Conservation (phyloP, 805 yeast species). For the Middelhovenomyces tepae region DNA sequence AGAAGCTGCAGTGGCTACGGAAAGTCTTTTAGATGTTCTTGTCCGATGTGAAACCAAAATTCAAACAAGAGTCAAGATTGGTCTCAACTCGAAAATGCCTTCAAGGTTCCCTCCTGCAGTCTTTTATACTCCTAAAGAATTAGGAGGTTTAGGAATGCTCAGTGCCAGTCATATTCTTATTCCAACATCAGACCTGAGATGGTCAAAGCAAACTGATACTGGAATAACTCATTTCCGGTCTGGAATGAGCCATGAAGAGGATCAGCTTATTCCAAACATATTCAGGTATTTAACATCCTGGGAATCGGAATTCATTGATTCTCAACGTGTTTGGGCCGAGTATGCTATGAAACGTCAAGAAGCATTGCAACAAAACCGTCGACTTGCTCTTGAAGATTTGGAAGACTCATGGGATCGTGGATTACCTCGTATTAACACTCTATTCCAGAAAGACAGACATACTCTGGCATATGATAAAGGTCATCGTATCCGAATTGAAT, state of each 20-base stretch:
- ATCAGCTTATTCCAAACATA: conserved; percentile 80
- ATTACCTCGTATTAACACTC: conserved; percentile 87
- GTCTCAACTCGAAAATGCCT: conserved; percentile 97
- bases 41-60: conserved; percentile 90
- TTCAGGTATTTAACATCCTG: conserved; percentile 89
- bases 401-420: conserved; percentile 97
- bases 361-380: conserved; percentile 74
- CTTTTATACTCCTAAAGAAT: conserved; percentile 92
- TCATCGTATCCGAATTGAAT: conserved; percentile 73
- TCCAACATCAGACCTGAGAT: conserved; percentile 83
- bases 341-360: conserved; percentile 84
- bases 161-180: conserved; percentile 94
- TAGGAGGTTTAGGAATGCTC: conserved; percentile 96
- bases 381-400: conserved; percentile 84
- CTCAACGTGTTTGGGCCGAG: conserved; percentile 97
- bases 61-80: conserved; percentile 90
- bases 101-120: conserved; percentile 98
- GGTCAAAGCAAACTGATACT: conserved; percentile 90
- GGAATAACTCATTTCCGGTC: conserved; percentile 91
- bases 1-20: conserved; percentile 86
- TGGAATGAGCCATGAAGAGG: conserved; percentile 75
- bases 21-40: conserved; percentile 62
- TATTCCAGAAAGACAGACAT: conserved; percentile 91
- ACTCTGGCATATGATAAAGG: conserved; percentile 94
- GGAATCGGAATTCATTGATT: conserved; percentile 93